A percentile compares a stretch with the other conserved stretches of the same genome.
phyloP scores from a whole-genome alignment of 352 stramenopile species.

The Phytophthora europaea region DNA sequence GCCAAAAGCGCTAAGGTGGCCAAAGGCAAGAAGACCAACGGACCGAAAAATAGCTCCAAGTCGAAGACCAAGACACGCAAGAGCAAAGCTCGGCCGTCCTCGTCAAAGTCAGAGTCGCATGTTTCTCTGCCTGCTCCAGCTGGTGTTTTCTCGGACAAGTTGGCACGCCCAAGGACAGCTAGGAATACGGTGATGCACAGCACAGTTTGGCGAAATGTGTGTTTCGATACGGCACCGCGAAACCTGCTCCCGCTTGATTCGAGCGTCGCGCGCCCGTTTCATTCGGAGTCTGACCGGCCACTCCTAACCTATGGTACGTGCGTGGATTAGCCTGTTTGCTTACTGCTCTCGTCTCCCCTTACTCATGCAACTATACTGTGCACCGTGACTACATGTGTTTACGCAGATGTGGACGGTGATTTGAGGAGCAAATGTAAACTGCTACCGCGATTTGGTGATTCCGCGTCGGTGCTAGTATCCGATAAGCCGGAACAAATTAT shows the following conservation, averaged over 20 bases:
- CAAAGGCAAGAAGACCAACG: slow-evolving; percentile 20
- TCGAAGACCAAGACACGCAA: slow-evolving; percentile 27
- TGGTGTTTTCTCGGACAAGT: slow-evolving; percentile 42
- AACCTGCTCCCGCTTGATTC: slow-evolving; percentile 45
- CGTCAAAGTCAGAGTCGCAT: slow-evolving; percentile 25
- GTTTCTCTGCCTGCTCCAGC: slow-evolving; percentile 1
- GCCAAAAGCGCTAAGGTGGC: not conserved
- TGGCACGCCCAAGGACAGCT: slow-evolving; percentile 38
- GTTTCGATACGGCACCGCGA: slow-evolving; percentile 43
- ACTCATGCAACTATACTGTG: slow-evolving; percentile 2
- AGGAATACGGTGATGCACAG: slow-evolving; percentile 56
- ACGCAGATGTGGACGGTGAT: slow-evolving; percentile 52
- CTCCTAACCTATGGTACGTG: slow-evolving; percentile 55
- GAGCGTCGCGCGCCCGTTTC: slow-evolving; percentile 31
- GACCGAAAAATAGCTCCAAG: slow-evolving; percentile 17
- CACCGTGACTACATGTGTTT: slow-evolving; percentile 5
- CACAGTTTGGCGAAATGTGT: slow-evolving; percentile 57
- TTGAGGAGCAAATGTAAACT: slow-evolving; percentile 62
- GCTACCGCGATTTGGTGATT: slow-evolving; percentile 56
- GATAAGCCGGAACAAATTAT: slow-evolving; percentile 14
- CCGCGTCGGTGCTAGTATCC: slow-evolving; percentile 27
- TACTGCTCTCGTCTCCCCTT: not conserved
- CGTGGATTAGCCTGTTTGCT: not conserved
- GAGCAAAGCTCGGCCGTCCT: slow-evolving; percentile 24
- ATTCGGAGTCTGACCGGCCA: slow-evolving; percentile 42